These are phyloP conservation scores for Rhizopus delemar DNA, from an alignment of 371 early-diverging fungal genomes.

Conservation along the genomic window DNA sequence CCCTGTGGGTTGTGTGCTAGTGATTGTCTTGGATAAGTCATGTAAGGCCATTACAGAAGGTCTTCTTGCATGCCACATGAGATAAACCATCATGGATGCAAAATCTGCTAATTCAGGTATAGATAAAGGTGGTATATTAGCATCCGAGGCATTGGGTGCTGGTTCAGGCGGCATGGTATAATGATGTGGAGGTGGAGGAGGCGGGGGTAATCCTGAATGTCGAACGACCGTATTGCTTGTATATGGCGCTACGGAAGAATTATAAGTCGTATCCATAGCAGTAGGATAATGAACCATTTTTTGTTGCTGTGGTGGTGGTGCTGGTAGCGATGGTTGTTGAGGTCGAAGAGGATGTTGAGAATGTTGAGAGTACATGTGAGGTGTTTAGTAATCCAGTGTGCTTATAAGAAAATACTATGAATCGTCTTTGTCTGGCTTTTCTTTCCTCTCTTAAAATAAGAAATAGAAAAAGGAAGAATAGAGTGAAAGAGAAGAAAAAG, in stretches of 20 bases:
- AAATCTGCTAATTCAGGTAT: slow-evolving; percentile 51
- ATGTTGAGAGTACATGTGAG: slow-evolving; percentile 25
- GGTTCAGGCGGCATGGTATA: slow-evolving; percentile 35
- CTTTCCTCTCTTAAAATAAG: slow-evolving; percentile 2
- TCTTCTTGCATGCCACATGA: slow-evolving; percentile 64
- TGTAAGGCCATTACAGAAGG: slow-evolving; percentile 52
- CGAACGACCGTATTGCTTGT: slow-evolving; percentile 8
- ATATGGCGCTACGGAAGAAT: slow-evolving; percentile 10
- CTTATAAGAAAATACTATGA: no score
- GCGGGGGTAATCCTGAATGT: slow-evolving; percentile 21
- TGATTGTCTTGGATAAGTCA: slow-evolving; percentile 23
- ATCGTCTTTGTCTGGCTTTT: not conserved
- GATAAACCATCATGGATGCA: slow-evolving; percentile 63
- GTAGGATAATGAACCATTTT: slow-evolving; percentile 5
- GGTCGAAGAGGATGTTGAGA: slow-evolving; percentile 16
- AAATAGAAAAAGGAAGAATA: slow-evolving; percentile 1
- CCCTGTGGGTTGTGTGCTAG: slow-evolving; percentile 8
- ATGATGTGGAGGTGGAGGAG: slow-evolving; percentile 16
- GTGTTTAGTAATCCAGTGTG: slow-evolving; percentile 4
- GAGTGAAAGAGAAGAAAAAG: slow-evolving; percentile 1
- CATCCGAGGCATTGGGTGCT: slow-evolving; percentile 38
- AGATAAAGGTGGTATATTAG: slow-evolving; percentile 32
- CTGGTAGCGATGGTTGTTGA: slow-evolving; percentile 10
- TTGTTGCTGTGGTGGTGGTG: slow-evolving; percentile 7
- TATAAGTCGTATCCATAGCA: slow-evolving; percentile 11